Conservation (phyloP, 2,329 filamentous ascomycete species). For the Diaporthe helianthi region DNA sequence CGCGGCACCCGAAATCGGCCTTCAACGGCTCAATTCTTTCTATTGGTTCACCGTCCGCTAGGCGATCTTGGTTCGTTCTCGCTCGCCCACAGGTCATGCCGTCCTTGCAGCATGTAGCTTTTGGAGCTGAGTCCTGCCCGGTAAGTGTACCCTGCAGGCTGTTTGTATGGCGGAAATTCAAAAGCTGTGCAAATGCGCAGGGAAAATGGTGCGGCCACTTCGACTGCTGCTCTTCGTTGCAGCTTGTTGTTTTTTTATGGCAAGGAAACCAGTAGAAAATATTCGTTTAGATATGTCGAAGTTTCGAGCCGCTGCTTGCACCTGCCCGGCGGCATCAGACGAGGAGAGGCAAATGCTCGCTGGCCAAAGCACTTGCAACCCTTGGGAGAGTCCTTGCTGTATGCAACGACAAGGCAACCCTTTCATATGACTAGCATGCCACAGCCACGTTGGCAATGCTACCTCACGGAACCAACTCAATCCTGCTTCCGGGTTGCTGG, state of each 20-base stretch:
- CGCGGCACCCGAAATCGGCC: not conserved
- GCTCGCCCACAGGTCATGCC: not conserved
- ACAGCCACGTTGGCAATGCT: not conserved
- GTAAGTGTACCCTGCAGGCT: not conserved
- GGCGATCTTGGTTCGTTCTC: not conserved
- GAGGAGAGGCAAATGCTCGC: not conserved
- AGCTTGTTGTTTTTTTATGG: not conserved
- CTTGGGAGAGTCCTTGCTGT: no score
- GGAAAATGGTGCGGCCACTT: not conserved
- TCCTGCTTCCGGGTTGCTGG: not conserved
- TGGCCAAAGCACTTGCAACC: no score
- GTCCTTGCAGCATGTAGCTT: conserved; percentile 7
- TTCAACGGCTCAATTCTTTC: not conserved
- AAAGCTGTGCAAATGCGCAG: not conserved
- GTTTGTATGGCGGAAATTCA: not conserved
- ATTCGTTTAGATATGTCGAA: not conserved
- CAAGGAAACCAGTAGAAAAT: not conserved
- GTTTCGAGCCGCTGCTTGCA: not conserved
- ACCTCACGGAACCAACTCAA: not conserved
- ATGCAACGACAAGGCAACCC: not conserved
- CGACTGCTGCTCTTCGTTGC: not conserved
- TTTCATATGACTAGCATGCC: not conserved
- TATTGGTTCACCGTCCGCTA: not conserved
- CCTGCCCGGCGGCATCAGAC: not conserved
- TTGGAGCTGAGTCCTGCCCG: not conserved